Conservation (phyloP, 2,329 filamentous ascomycete species). For the Fusarium lyarnte region DNA sequence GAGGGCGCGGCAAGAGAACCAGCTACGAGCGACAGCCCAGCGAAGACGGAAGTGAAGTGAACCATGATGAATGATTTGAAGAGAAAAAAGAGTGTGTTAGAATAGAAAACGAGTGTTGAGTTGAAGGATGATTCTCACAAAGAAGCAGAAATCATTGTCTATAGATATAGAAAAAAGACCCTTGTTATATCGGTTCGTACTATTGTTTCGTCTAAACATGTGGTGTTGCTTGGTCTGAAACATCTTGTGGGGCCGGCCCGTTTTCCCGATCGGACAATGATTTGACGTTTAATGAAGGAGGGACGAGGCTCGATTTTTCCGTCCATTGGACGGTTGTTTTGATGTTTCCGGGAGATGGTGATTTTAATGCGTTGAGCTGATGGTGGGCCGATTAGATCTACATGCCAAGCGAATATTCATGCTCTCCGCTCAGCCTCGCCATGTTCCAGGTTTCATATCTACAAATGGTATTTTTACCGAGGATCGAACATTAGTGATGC, state of each 20-base stretch:
- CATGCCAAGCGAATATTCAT: constrained; percentile 6
- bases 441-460: neutral
- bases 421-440: neutral
- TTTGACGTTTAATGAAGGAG: constrained; percentile 32
- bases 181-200: constrained; percentile 11
- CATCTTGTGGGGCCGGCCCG: constrained; percentile 20
- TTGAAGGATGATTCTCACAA: neutral
- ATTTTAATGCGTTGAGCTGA: constrained; percentile 4
- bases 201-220: constrained; percentile 7
- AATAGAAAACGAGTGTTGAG: constrained; percentile 20
- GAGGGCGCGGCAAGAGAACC: constrained; percentile 31
- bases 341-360: constrained; percentile 13
- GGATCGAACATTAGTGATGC: neutral
- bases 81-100: constrained; percentile 22
- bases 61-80: constrained; percentile 35
- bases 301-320: constrained; percentile 34
- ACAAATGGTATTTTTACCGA: neutral
- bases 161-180: neutral
- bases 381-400: neutral
- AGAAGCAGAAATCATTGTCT: no score
- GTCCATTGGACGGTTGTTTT: constrained; percentile 28
- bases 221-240: constrained; percentile 36
- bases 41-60: constrained; percentile 39
- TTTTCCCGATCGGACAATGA: constrained; percentile 16
- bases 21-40: constrained; percentile 39